Evolutionary conservation across 1,284 basidiomycete genomes (phyloP).

Genomic region (Sporisorium sorghi): DNA sequence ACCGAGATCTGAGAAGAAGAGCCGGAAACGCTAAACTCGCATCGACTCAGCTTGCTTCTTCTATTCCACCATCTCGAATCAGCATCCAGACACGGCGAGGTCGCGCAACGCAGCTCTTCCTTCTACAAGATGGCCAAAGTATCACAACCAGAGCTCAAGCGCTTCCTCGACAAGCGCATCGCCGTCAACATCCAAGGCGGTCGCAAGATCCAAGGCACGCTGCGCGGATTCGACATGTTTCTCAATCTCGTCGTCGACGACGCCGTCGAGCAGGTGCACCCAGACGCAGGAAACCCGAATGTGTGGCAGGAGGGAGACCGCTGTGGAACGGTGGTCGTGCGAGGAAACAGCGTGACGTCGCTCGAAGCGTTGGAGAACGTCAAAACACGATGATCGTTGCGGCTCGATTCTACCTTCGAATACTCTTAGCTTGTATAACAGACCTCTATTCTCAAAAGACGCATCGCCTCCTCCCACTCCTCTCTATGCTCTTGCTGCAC

Average conservation of each 20-base stretch:
- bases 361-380: constrained; percentile 65
- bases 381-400: constrained; percentile 49
- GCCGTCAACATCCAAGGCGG: constrained; percentile 96
- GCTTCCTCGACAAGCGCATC: constrained; percentile 98
- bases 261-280: constrained; percentile 82
- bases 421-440: constrained; percentile 1
- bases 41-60: not conserved
- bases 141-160: constrained; percentile 68
- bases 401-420: not conserved
- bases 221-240: constrained; percentile 98
- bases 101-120: not conserved
- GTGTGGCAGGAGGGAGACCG: constrained; percentile 59
- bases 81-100: constrained; percentile 1
- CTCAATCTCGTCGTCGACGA: constrained; percentile 98
- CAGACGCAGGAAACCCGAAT: constrained; percentile 72
- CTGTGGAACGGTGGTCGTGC: constrained; percentile 67
- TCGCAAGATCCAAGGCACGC: constrained; percentile 91
- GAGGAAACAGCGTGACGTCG: constrained; percentile 68
- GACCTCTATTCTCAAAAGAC: not conserved
- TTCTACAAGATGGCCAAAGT: constrained; percentile 65
- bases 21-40: constrained; percentile 3
- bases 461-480: not conserved
- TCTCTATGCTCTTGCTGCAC: not conserved
- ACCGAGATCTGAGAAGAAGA: constrained; percentile 13
- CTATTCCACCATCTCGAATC: not conserved